These are phyloP conservation scores for Rhynchospora breviuscula DNA, from an alignment of 176 grass and related monocot species.

Conservation along the genomic window DNA sequence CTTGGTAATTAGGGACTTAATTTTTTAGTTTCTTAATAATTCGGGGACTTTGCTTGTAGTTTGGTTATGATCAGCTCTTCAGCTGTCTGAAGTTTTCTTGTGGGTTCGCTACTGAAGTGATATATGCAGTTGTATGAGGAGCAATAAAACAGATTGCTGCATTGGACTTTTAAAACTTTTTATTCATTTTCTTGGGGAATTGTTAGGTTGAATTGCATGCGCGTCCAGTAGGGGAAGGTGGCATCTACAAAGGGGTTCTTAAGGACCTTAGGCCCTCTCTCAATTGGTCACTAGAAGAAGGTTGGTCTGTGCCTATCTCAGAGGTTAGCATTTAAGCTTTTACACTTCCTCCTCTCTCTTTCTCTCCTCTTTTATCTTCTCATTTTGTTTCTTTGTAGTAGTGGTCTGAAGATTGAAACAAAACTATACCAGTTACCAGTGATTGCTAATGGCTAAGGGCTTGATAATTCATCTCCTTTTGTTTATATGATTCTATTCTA, in stretches of 20 bases:
- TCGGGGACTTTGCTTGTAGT: background rate
- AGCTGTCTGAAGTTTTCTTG: background rate
- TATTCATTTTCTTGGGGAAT: background rate
- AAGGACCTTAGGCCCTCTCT: slow-evolving; percentile 41
- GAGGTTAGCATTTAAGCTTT: slow-evolving; percentile 1
- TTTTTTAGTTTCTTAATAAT: background rate
- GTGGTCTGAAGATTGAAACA: background rate
- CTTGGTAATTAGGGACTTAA: background rate
- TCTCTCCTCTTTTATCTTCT: background rate
- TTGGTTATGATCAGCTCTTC: background rate
- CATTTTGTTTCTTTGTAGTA: background rate
- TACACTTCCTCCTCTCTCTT: background rate
- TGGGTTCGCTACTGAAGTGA: background rate
- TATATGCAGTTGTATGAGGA: background rate
- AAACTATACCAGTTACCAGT: background rate
- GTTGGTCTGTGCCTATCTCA: slow-evolving; percentile 39
- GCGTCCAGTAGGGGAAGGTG: slow-evolving; percentile 36
- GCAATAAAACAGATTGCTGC: background rate
- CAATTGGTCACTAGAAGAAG: slow-evolving; percentile 32
- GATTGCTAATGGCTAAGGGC: background rate
- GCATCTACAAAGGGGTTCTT: slow-evolving; percentile 18
- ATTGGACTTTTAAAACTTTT: background rate
- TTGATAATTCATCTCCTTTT: background rate
- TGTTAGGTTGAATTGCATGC: slow-evolving; percentile 39
- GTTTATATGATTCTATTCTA: background rate